Base-by-base conservation (phyloP, 805 yeast species). In the Deakozyma indianensis region DNA sequence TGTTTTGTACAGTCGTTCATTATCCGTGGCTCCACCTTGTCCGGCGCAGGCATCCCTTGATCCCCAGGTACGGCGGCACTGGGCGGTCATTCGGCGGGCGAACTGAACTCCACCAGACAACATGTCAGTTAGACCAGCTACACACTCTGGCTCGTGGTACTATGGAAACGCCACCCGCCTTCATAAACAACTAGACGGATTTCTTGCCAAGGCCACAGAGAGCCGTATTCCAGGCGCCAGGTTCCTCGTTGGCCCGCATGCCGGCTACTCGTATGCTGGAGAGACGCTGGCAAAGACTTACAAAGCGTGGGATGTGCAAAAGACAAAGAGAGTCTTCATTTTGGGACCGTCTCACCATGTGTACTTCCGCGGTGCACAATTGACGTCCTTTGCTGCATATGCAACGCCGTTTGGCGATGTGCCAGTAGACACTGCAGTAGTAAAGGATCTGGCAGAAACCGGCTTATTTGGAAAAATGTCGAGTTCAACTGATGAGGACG, bases 91-190 rank as follows among this genome's bases (percentile, higher is more conserved):
- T n/a, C n/a, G n/a, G n/a, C n/a, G n/a, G n/a, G n/a, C n/a, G n/a
- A n/a, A n/a, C n/a, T n/a, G n/a, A n/a, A n/a, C n/a, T n/a, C n/a
- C n/a, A n/a, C n/a, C n/a, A n/a, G n/a, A n/a, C n/a, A n/a, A n/a
- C n/a, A n/a, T 14, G 14, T 25, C 28, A 7, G 28, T 32, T 9
- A 9, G 87, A 45, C 74, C 78, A 2, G 94, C 95, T 1, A 72
- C 94, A 1, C 96, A 90, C 60, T 80, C 96, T 2, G 97, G 97
- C 1, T 62, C 87, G 1, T 90, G 98, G 98, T 90, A 92, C 60
- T 54, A 77, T 1, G 67, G 67, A 14, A 68, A 70, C 41, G 52
- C 69, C 0, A 40, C 54, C 1, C 58, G 56, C 20, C 67, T 90
- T 14, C 58, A 66, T 2, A 47, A 56, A 5, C 83, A 83, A 51